Conservation (phyloP, 495 filamentous ascomycete genomes). For the Penicillium lividum region DNA sequence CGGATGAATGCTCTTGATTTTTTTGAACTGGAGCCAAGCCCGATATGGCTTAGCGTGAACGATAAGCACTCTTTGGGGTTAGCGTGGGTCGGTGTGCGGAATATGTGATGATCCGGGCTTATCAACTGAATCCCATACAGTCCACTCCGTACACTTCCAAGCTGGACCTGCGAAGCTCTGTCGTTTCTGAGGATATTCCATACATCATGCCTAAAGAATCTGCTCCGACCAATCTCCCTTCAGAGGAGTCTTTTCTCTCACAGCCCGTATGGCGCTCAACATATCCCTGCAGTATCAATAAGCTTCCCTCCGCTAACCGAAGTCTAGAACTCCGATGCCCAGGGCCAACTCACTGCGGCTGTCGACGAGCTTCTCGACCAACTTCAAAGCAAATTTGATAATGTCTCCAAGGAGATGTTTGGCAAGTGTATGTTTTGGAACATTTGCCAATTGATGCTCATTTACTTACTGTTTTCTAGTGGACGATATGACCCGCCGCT, state of each 20-base stretch:
- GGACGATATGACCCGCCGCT: slow-evolving; percentile 90
- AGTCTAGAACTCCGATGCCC: slow-evolving; percentile 40
- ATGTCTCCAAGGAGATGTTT: slow-evolving; percentile 80
- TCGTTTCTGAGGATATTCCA: neutral
- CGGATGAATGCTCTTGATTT: slow-evolving; percentile 36
- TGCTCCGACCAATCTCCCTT: slow-evolving; percentile 20
- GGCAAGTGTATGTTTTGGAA: slow-evolving; percentile 67
- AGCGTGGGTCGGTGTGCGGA: slow-evolving; percentile 17
- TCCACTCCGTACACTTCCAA: neutral
- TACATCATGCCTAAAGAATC: slow-evolving; percentile 27
- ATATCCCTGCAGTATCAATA: neutral
- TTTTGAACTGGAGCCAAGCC: slow-evolving; percentile 40
- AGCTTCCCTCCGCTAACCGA: slow-evolving; percentile 8
- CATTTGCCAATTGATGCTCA: neutral
- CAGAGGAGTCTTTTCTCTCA: slow-evolving; percentile 26
- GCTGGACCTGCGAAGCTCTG: neutral
- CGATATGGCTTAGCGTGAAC: slow-evolving; percentile 27
- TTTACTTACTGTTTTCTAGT: slow-evolving; percentile 51
- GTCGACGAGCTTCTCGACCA: slow-evolving; percentile 85
- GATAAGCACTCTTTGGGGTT: slow-evolving; percentile 28
- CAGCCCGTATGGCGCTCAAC: slow-evolving; percentile 20
- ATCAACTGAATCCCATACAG: slow-evolving; percentile 18
- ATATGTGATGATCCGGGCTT: slow-evolving; percentile 32
- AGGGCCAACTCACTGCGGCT: slow-evolving; percentile 68
- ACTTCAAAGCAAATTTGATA: slow-evolving; percentile 79